A percentile compares a stretch with the other conserved stretches of the same genome.
Evolutionary conservation across 208 protist species (phyloP).

Genomic region (Novymonas esmeraldas): DNA sequence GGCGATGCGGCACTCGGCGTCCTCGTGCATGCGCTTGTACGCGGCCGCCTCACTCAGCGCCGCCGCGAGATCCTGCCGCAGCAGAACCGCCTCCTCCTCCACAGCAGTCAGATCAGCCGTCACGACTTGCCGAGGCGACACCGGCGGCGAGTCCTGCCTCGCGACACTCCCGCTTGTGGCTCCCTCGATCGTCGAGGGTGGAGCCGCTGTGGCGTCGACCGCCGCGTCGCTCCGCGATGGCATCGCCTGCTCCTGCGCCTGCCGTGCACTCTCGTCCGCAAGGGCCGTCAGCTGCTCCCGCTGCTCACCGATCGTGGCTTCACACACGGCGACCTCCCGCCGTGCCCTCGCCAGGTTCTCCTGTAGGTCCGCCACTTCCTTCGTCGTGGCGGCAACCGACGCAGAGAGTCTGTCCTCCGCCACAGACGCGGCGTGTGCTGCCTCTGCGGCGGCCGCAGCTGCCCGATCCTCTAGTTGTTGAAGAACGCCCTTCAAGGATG

Average conservation of each 20-base stretch:
- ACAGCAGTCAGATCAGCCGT: slow-evolving; percentile 2
- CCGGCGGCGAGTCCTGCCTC: background rate
- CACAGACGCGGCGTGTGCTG: background rate
- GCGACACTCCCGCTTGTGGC: background rate
- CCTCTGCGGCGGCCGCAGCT: slow-evolving; percentile 2
- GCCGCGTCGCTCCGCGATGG: background rate
- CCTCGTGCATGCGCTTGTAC: slow-evolving; percentile 19
- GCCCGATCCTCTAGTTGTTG: slow-evolving; percentile 16
- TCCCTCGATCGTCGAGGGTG: no score
- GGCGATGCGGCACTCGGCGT: slow-evolving; percentile 16
- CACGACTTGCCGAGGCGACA: slow-evolving; percentile 12
- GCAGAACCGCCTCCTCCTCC: slow-evolving; percentile 6
- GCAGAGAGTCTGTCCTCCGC: background rate
- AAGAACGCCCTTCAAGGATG: slow-evolving; percentile 9
- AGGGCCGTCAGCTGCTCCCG: background rate
- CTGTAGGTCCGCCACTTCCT: background rate
- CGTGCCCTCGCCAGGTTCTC: background rate
- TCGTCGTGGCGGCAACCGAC: background rate
- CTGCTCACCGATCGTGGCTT: background rate
- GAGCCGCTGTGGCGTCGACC: no score
- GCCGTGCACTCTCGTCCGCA: background rate
- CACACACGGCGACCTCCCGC: background rate
- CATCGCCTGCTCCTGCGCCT: background rate
- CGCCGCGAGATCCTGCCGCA: slow-evolving; percentile 17
- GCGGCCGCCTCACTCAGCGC: slow-evolving; percentile 6